phyloP scores from a whole-genome alignment of 345 rosid species.

The Alliaria petiolata region DNA sequence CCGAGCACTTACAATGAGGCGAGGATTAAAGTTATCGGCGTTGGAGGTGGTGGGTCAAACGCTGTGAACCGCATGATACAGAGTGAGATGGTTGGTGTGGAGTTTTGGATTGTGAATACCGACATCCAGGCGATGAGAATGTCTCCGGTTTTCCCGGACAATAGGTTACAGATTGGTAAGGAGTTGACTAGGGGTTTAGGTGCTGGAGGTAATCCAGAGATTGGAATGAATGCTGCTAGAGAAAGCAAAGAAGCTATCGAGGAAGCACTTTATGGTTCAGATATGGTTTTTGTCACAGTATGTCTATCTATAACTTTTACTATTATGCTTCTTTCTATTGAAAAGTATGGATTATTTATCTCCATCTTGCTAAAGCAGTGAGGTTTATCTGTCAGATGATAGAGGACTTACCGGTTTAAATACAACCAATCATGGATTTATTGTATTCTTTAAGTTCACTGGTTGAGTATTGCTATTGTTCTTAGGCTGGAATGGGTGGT shows the following conservation, averaged over 20 bases:
- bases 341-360: no score
- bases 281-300: slow-evolving; percentile 96
- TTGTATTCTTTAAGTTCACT: not conserved
- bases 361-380: no score
- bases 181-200: slow-evolving; percentile 97
- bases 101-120: slow-evolving; percentile 93
- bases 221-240: slow-evolving; percentile 87
- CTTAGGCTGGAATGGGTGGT: slow-evolving; percentile 99
- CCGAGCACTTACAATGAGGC: slow-evolving; percentile 61
- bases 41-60: slow-evolving; percentile 97
- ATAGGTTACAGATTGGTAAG: slow-evolving; percentile 79
- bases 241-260: slow-evolving; percentile 83
- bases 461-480: not conserved
- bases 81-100: slow-evolving; percentile 86
- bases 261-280: slow-evolving; percentile 78
- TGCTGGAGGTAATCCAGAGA: slow-evolving; percentile 92
- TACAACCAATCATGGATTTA: not conserved
- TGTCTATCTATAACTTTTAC: slow-evolving; percentile 21
- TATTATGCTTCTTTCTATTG: not conserved
- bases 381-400: not conserved
- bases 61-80: slow-evolving; percentile 96
- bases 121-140: slow-evolving; percentile 86
- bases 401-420: no score
- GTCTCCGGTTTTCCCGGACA: slow-evolving; percentile 75
- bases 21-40: slow-evolving; percentile 87